phyloP scores from a whole-genome alignment of 495 filamentous ascomycete species.

The Penicillium steckii region DNA sequence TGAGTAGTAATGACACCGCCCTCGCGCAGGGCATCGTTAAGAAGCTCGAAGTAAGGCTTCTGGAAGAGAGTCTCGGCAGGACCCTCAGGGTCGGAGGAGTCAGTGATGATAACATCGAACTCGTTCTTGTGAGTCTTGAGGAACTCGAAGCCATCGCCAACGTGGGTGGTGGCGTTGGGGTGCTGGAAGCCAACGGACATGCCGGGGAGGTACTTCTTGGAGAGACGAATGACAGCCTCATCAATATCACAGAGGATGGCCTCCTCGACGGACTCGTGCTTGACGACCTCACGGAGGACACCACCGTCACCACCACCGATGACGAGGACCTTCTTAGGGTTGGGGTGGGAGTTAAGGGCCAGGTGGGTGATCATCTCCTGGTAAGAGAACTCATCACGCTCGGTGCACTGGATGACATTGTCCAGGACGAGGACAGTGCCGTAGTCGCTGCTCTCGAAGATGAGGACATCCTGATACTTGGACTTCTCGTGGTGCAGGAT shows the following conservation, averaged over 20 bases:
- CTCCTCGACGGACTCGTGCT: constrained; percentile 92
- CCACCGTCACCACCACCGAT: constrained; percentile 97
- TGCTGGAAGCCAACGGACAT: constrained; percentile 93
- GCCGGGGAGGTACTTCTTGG: constrained; percentile 94
- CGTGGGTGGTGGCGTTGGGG: constrained; percentile 84
- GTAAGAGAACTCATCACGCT: constrained; percentile 98
- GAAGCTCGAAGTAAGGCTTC: constrained; percentile 96
- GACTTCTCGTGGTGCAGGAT: constrained; percentile 98
- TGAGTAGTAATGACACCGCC: constrained; percentile 99
- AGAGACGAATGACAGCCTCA: constrained; percentile 98
- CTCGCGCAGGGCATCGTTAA: constrained; percentile 82
- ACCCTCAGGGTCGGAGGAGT: constrained; percentile 95
- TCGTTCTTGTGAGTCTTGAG: constrained; percentile 87
- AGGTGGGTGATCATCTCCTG: constrained; percentile 99
- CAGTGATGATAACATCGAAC: constrained; percentile 99
- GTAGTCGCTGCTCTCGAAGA: constrained; percentile 96
- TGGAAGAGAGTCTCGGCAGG: constrained; percentile 95
- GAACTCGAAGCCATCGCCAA: constrained; percentile 99
- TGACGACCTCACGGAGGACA: constrained; percentile 95
- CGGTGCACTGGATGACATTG: constrained; percentile 98
- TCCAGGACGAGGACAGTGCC: constrained; percentile 97
- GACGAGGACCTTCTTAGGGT: constrained; percentile 96
- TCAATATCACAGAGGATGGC: constrained; percentile 98
- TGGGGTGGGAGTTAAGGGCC: constrained; percentile 96
- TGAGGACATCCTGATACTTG: constrained; percentile 96